Evolutionary conservation across 2,329 filamentous ascomycete species (phyloP), one percentile per base, ranked within the genome.

Genomic region (Pezicula carpinea): DNA sequence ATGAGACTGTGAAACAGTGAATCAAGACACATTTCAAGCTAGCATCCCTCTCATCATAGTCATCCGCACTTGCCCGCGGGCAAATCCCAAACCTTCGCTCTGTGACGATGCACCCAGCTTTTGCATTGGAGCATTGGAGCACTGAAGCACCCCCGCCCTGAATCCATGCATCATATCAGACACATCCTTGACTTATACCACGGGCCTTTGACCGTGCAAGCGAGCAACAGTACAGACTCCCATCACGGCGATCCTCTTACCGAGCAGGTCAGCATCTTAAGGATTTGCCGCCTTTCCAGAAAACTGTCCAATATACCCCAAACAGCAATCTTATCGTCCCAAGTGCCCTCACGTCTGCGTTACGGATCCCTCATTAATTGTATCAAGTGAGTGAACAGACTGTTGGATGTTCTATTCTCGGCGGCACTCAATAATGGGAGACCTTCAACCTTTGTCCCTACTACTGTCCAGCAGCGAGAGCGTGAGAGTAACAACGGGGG

Each of bases 101-200:
- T 29, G 26, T 29, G 26, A 29, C 26, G 26, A 10, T 29, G 26
- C 26, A 29, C 8, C 26, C 13, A 10, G 15, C 47, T 42, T 50
- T 51, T 54, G 49, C 49, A 47, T 49, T 48, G 35, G 18, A 26
- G 21, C n/a, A 14, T 14, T 40, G 38, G 15, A 23, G 19, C 22
- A 26, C 22, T 40, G 5, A 44, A 36, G 48, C 47, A 53, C 46
- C 44, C 35, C 44, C 46, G 22, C 32, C 38, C 22, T 47, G 22
- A 15, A 58, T 51, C 58, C 59, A 50, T 57, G 58, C 49, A 48
- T 49, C 48, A 56, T 59, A 59, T 60, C 58, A 53, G 52, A n/a
- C 53, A 48, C 40, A 54, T 56, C 54, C 58, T 51, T 54, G 56
- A 45, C 48, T 54, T 57, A 59, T 49, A 40, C 13, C 56, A 61